Evolutionary conservation across 2,329 filamentous ascomycete genomes (phyloP), one percentile per base, ranked within the genome.

Genomic region (Huntiella bhutanensis): DNA sequence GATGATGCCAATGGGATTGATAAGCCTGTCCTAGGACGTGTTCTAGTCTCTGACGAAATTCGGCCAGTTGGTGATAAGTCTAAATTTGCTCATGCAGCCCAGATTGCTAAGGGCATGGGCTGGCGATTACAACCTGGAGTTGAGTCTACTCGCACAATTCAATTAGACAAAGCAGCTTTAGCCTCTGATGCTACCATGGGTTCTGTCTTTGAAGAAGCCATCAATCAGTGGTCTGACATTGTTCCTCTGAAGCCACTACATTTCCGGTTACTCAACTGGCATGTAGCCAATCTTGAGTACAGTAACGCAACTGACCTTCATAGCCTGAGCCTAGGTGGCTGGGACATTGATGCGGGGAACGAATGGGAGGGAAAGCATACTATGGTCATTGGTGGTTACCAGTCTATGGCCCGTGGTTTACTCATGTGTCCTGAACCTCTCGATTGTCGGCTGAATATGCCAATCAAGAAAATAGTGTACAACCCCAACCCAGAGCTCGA

Each of bases 341-440:
- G 92, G 84, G 92, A 98, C 60, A 86, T 98, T 55, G 92, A 98
- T 57, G 86, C 87, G 43, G 91, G 91, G 0, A 95, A 98, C 55
- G 91, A 98, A 58, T 98, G 93, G 65, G 87, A 95, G 59, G 91
- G 91, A 5, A 79, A 82, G 51, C 92, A 98, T 59, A 85, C 84
- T 1, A 88, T 95, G 71, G 77, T 98, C 3, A 72, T 92, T 19
- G 91, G 92, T 36, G 91, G 91, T 1, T 98, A 96, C 57, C 86
- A 92, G 54, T 85, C 87, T 56, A 76, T 98, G 39, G 83, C 88
- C n/a, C 77, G 84, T 53, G 91, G 87, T 3, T 64, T 98, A 5
- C 78, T 82, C 62, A 75, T 81, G 43, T 76, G 79, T 41, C 91
- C 91, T 1, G 73, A 71, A 5, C 75, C 77, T 49, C 69, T 98